Evolutionary conservation across 2,329 filamentous ascomycete genomes (phyloP).

Genomic region (Phialocephala sp.): DNA sequence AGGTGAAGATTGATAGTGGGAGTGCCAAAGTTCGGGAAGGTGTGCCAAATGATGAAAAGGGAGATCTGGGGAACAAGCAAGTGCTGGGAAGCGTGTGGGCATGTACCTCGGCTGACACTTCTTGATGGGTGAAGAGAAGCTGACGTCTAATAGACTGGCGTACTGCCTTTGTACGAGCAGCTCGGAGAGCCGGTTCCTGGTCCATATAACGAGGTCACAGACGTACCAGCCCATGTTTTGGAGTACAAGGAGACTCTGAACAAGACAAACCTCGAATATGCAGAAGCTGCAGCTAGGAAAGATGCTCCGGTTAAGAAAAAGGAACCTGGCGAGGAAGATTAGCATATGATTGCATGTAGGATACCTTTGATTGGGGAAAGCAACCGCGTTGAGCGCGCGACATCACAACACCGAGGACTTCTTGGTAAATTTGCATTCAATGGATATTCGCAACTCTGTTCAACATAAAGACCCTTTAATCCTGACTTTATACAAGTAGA

Average conservation of each 20-base stretch:
- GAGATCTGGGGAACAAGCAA: constrained; percentile 52
- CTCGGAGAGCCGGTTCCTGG: constrained; percentile 53
- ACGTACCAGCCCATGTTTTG: constrained; percentile 61
- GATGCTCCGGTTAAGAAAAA: constrained; percentile 53
- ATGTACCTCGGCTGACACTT: neutral
- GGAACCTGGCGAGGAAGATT: constrained; percentile 51
- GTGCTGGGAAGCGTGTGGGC: constrained; percentile 52
- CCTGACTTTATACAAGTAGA: constrained; percentile 7
- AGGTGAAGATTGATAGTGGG: constrained; percentile 70
- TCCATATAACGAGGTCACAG: constrained; percentile 33
- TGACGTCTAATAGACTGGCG: constrained; percentile 58
- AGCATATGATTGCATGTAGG: neutral
- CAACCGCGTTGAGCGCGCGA: neutral
- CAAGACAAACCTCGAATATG: constrained; percentile 49
- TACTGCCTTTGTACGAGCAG: constrained; percentile 65
- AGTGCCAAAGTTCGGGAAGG: constrained; percentile 78
- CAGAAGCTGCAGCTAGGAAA: constrained; percentile 52
- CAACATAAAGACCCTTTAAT: neutral
- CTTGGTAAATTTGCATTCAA: neutral
- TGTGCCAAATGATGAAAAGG: constrained; percentile 60
- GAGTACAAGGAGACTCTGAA: constrained; percentile 58
- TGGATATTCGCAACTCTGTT: neutral
- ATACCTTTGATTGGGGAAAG: neutral
- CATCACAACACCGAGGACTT: neutral
- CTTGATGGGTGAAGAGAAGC: neutral